Evolutionary conservation across 257 asterid species (phyloP), one percentile per base, ranked within the genome.

Genomic region (Rhazya stricta): DNA sequence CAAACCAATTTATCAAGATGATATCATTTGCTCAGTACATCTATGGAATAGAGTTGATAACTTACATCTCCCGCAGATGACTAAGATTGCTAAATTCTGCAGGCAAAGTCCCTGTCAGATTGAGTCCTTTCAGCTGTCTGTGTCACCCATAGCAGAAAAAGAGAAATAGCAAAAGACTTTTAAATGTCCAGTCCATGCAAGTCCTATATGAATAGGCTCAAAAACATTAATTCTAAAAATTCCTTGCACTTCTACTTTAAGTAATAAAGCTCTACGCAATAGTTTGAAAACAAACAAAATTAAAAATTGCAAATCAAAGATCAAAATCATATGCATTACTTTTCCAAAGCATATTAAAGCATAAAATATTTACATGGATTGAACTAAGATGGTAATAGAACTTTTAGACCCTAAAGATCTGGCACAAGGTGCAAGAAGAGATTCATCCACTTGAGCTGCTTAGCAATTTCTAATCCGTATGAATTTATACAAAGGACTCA

Each of bases 71-170:
- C 67, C 9, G 76, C 75, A 92, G 86, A 77, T 84, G 72, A 36
- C 61, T 76, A 54, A 94, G 97, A 74, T 89, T 80, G 23, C 75
- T 79, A 69, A 94, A 85, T 68, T 90, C 97, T 81, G 60, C 82
- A 4, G 98, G 96, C 81, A 94, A 76, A 73, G 42, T 79, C 80
- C 97, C 98, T 7, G 86, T 79, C 87, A 94, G 76, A 78, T 83
- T 89, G 72, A 88, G 86, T 77, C 91, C 86, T 83, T 81, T 85
- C 88, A 93, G n/a, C 79, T 60, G 74, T 72, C 98, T 91, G 89
- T 43, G 76, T 54, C 25, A 48, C 56, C 70, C 54, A 82, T 53
- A 68, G 70, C 60, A 75, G 70, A 81, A 41, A 51, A 75, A 74
- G 42, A 43, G 32, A 23, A 62, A 60, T 66, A 10, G 61, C 25